Evolutionary conservation across 1,139 yeast genomes (phyloP).

Genomic region (Protomyces gravidus): DNA sequence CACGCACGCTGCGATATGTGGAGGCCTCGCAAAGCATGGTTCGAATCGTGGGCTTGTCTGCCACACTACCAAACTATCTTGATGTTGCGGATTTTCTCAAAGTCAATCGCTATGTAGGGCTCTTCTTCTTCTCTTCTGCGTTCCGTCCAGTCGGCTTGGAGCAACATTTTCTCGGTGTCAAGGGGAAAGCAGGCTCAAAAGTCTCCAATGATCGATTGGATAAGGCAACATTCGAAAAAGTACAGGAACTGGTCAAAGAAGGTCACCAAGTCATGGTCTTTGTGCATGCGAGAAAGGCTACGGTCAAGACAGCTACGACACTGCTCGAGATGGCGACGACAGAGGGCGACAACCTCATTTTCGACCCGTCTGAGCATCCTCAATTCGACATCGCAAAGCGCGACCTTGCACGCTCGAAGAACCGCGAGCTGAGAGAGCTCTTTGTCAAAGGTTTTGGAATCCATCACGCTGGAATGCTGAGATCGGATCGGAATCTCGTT

Average conservation of each 20-base stretch:
- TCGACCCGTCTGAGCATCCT: slow-evolving; percentile 57
- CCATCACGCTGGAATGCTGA: slow-evolving; percentile 96
- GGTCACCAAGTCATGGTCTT: slow-evolving; percentile 95
- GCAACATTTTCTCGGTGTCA: slow-evolving; percentile 81
- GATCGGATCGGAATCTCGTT: slow-evolving; percentile 83
- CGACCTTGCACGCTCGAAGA: slow-evolving; percentile 71
- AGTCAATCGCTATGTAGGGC: slow-evolving; percentile 80
- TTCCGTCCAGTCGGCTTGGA: slow-evolving; percentile 92
- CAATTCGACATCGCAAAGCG: slow-evolving; percentile 50
- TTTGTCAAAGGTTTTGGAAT: slow-evolving; percentile 82
- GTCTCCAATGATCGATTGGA: slow-evolving; percentile 76
- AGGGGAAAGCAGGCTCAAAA: slow-evolving; percentile 73
- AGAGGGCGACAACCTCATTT: slow-evolving; percentile 50
- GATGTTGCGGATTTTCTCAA: slow-evolving; percentile 96
- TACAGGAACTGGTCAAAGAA: slow-evolving; percentile 58
- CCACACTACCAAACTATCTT: slow-evolving; percentile 86
- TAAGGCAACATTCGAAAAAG: slow-evolving; percentile 68
- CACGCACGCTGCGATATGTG: slow-evolving; percentile 89
- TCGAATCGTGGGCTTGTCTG: slow-evolving; percentile 92
- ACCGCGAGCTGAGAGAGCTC: slow-evolving; percentile 74
- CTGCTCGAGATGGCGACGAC: slow-evolving; percentile 67
- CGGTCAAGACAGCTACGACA: slow-evolving; percentile 72
- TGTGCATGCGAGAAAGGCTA: slow-evolving; percentile 92
- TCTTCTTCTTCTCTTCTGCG: slow-evolving; percentile 89
- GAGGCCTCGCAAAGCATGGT: slow-evolving; percentile 93